Evolutionary conservation across 2,329 filamentous ascomycete genomes (phyloP).

Genomic region (Phyllosticta citriasiana): DNA sequence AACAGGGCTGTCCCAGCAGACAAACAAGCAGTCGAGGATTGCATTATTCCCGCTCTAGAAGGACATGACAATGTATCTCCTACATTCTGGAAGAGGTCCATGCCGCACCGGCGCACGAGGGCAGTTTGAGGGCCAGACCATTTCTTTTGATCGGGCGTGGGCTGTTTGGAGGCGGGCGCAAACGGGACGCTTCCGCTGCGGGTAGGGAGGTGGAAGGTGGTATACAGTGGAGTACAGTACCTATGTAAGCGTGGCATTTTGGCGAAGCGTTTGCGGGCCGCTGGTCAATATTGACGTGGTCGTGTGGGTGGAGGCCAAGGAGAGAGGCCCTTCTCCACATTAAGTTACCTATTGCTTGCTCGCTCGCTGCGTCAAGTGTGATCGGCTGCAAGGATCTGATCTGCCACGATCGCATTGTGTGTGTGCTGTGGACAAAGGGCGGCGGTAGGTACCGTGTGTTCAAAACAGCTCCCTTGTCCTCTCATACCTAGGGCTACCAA

Average conservation of each 20-base stretch:
- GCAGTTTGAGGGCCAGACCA: background rate
- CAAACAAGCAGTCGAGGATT: background rate
- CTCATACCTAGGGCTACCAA: background rate
- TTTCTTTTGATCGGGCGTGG: background rate
- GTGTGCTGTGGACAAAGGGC: background rate
- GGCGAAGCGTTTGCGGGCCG: constrained; percentile 9
- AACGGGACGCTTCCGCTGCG: constrained; percentile 1
- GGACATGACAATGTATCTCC: background rate
- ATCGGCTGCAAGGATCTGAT: constrained; percentile 10
- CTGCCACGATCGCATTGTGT: constrained; percentile 7
- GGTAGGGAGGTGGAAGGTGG: background rate
- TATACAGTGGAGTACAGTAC: background rate
- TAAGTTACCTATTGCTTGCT: background rate
- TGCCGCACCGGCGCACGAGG: background rate
- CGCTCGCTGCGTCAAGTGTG: constrained; percentile 8
- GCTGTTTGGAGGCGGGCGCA: constrained; percentile 2
- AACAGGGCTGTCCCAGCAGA: background rate
- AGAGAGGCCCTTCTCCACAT: constrained; percentile 4
- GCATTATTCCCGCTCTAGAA: background rate
- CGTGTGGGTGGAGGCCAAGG: background rate
- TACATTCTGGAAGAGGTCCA: background rate
- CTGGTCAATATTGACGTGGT: background rate
- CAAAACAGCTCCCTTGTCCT: constrained; percentile 6
- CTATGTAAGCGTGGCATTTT: background rate
- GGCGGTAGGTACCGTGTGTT: constrained; percentile 3